Evolutionary conservation across 306 rosid genomes (phyloP).

Genomic region (Quercus berberidifolia): DNA sequence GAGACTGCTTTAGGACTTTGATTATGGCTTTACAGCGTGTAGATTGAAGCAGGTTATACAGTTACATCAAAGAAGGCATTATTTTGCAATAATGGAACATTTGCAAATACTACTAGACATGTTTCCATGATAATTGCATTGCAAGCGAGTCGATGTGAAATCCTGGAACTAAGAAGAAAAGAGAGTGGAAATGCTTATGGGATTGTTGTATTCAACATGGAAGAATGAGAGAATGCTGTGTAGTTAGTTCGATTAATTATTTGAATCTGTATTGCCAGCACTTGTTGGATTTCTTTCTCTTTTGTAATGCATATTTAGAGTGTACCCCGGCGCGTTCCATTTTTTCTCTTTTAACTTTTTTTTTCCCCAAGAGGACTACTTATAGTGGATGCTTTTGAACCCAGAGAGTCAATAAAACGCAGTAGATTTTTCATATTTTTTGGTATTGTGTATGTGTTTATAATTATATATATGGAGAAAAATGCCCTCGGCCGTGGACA

Average conservation of each 20-base stretch:
- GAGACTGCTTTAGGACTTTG: constrained; percentile 5
- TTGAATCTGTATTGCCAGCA: constrained; percentile 31
- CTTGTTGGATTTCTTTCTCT: not conserved
- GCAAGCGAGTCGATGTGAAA: constrained; percentile 24
- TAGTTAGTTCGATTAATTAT: constrained; percentile 28
- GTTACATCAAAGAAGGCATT: constrained; percentile 20
- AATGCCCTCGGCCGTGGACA: too few relatives aligned
- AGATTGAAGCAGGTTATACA: constrained; percentile 11
- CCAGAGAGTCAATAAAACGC: constrained; percentile 12
- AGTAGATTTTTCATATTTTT: not conserved
- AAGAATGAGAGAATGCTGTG: constrained; percentile 35
- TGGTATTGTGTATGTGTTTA: too few relatives aligned
- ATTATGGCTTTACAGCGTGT: constrained; percentile 24
- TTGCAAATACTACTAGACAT: constrained; percentile 7
- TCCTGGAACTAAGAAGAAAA: constrained; percentile 25
- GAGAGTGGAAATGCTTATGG: constrained; percentile 14
- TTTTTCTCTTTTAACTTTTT: not conserved
- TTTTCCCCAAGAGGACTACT: constrained; percentile 3
- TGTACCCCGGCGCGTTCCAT: not conserved
- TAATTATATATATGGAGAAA: too few relatives aligned
- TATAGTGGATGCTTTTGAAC: constrained; percentile 7
- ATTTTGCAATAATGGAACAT: constrained; percentile 27
- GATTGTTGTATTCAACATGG: constrained; percentile 18
- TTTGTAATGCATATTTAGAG: constrained; percentile 4
- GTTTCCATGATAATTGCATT: constrained; percentile 23